Percentiles rank a stretch among this genome's conserved stretches.
Conservation (phyloP, 2,329 filamentous ascomycete genomes). For the Talaromyces sp. region DNA sequence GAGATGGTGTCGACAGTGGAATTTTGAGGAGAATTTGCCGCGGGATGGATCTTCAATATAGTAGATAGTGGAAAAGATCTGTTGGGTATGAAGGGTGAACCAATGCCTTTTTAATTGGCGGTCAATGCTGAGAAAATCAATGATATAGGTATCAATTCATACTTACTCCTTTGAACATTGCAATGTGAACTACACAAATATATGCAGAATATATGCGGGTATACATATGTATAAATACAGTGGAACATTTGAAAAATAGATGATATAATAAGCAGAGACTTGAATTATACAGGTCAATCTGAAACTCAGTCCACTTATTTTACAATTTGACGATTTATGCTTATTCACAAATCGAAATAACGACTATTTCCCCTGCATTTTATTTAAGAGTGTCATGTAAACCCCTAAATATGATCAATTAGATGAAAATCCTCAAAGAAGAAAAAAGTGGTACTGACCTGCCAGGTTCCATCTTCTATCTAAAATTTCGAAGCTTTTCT, state of each 20-base stretch:
- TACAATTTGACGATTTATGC: not conserved
- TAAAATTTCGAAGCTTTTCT: not conserved
- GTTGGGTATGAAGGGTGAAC: too few species aligned
- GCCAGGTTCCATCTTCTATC: not conserved
- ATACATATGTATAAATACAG: not conserved
- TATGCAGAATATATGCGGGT: not conserved
- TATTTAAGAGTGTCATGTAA: not conserved
- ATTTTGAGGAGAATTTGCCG: not conserved
- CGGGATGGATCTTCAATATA: not conserved
- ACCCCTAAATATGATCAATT: not conserved
- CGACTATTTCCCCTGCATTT: not conserved
- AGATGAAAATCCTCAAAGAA: not conserved
- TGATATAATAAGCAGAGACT: not conserved
- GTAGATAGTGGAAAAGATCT: not conserved
- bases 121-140: too few species aligned
- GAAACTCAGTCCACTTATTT: not conserved
- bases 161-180: too few species aligned
- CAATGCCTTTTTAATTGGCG: too few species aligned
- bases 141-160: too few species aligned
- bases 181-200: too few species aligned
- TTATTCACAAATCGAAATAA: not conserved
- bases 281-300: too few species aligned
- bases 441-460: not conserved
- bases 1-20: constrained; percentile 9
- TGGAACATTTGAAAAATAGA: not conserved